These are phyloP conservation scores for Elymus sibiricus DNA, from an alignment of 176 grass and related monocot genomes.

Conservation along the genomic window DNA sequence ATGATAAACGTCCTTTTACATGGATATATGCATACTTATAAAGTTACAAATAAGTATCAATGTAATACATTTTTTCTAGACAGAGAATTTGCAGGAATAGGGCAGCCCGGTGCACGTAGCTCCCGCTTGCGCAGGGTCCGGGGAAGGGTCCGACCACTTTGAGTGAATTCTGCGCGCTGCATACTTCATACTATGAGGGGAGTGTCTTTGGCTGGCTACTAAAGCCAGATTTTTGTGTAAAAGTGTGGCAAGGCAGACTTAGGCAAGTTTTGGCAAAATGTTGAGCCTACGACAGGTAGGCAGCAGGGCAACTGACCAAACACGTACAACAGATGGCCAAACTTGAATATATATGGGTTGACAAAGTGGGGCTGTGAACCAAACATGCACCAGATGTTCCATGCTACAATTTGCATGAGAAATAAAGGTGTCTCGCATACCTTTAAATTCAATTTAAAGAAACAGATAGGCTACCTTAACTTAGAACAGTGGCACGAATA, in stretches of 20 bases:
- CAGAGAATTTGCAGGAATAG: not conserved
- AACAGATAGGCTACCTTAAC: not conserved
- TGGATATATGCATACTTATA: not conserved
- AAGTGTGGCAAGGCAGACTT: not conserved
- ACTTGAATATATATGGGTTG: not conserved
- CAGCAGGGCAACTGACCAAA: not conserved
- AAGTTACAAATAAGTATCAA: not conserved
- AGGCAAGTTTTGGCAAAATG: not conserved
- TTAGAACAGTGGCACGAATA: not conserved
- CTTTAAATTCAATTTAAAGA: not conserved
- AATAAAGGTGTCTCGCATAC: not conserved
- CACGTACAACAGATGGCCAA: not conserved
- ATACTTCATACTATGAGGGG: not conserved
- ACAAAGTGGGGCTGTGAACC: not conserved
- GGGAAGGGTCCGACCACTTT: too few species aligned
- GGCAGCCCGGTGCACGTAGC: too few species aligned
- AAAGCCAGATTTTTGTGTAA: not conserved
- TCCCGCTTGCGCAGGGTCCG: too few species aligned
- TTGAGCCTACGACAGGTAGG: not conserved
- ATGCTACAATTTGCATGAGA: not conserved
- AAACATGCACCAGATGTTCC: not conserved
- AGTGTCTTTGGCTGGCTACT: not conserved
- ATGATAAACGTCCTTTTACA: not conserved
- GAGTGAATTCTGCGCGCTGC: not conserved
- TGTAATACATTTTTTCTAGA: not conserved